Conservation (phyloP, 2,329 filamentous ascomycete genomes). For the Aspergillus tamarii region DNA sequence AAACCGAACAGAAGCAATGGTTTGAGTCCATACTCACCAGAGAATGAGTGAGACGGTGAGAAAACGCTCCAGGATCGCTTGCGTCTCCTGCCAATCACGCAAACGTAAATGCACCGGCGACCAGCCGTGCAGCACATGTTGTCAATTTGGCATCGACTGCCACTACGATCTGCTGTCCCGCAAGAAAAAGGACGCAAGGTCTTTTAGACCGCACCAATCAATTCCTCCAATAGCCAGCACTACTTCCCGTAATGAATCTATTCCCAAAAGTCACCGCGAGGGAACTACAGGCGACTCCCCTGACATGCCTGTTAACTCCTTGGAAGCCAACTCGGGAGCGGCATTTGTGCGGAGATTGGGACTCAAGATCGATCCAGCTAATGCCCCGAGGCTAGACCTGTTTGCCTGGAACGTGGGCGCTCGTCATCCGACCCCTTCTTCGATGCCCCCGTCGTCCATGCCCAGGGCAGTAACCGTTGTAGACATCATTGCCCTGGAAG, state of each 20-base stretch:
- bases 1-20: background rate
- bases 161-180: conserved; percentile 45
- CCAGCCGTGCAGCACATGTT: conserved; percentile 57
- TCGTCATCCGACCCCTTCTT: conserved; percentile 16
- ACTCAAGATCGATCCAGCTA: conserved; percentile 56
- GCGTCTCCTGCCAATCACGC: conserved; percentile 57
- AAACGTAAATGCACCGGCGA: conserved; percentile 61
- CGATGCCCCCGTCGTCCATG: conserved; percentile 13
- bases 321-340: conserved; percentile 62
- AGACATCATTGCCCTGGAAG: conserved; percentile 51
- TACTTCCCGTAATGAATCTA: conserved; percentile 3
- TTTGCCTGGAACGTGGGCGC: conserved; percentile 60
- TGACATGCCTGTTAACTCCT: conserved; percentile 38
- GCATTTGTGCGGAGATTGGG: conserved; percentile 59
- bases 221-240: conserved; percentile 4
- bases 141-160: conserved; percentile 58
- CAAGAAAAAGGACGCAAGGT: conserved; percentile 35
- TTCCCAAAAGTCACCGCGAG: conserved; percentile 15
- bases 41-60: conserved; percentile 34
- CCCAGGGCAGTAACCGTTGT: conserved; percentile 42
- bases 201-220: conserved; percentile 19
- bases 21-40: background rate
- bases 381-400: conserved; percentile 56
- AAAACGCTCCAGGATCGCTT: conserved; percentile 51
- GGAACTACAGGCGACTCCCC: conserved; percentile 21